phyloP scores from a whole-genome alignment of 2,329 filamentous ascomycete genomes.

The Diaporthe vaccinii region DNA sequence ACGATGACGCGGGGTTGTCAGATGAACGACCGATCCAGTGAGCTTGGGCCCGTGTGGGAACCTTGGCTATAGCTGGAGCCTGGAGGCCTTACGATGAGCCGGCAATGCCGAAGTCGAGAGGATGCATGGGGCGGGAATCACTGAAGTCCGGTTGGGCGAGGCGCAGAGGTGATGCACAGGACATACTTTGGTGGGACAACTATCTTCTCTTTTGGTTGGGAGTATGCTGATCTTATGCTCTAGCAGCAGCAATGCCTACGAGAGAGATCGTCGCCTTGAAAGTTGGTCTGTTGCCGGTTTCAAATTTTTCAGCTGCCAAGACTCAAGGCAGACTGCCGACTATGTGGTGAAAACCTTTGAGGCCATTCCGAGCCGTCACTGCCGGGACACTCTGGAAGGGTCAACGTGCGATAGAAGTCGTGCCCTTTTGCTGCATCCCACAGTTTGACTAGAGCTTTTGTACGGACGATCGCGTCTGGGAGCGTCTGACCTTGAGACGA shows the following conservation, averaged over 20 bases:
- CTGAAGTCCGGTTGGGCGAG: not conserved
- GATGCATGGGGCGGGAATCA: not conserved
- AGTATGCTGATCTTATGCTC: constrained; percentile 29
- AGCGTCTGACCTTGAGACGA: constrained; percentile 22
- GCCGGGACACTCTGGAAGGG: not conserved
- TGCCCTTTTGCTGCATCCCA: constrained; percentile 1
- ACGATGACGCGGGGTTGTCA: constrained; percentile 13
- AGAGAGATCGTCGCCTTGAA: not conserved
- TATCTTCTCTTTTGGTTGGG: not conserved
- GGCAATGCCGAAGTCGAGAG: constrained; percentile 16
- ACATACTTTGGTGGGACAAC: not conserved
- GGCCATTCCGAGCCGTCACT: not conserved
- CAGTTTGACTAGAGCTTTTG: not conserved
- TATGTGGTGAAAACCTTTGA: not conserved
- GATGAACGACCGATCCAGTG: constrained; percentile 3
- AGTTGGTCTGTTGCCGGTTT: constrained; percentile 10
- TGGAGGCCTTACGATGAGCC: constrained; percentile 20
- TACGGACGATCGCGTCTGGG: constrained; percentile 21
- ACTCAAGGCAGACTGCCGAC: not conserved
- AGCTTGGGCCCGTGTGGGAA: not conserved
- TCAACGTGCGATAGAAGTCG: not conserved
- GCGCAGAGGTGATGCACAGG: not conserved
- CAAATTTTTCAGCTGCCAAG: constrained; percentile 29
- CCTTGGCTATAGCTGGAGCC: not conserved
- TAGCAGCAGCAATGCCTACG: not conserved